Percentiles rank a stretch among this genome's conserved stretches.
These are phyloP conservation scores for Kodamaea arcana DNA, from an alignment of 1,139 yeast genomes.

Conservation along the genomic window DNA sequence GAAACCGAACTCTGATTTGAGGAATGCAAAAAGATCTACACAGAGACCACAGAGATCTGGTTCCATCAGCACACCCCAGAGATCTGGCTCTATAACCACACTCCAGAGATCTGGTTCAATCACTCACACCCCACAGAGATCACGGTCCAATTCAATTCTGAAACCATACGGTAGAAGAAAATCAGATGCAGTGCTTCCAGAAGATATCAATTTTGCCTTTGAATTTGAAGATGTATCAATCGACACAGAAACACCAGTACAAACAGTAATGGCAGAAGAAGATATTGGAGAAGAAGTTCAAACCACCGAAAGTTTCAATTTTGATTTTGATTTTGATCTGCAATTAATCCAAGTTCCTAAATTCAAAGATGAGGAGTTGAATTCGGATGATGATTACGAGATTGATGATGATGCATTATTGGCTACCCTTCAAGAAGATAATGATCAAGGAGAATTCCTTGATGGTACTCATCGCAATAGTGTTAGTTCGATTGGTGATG, in stretches of 20 bases:
- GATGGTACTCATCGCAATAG: slow-evolving; percentile 28
- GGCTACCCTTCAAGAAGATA: slow-evolving; percentile 65
- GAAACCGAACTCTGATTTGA: too few species aligned
- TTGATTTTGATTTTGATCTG: slow-evolving; percentile 37
- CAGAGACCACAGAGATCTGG: neutral
- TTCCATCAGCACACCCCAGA: neutral
- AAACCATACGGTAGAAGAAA: slow-evolving; percentile 34
- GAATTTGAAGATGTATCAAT: slow-evolving; percentile 41
- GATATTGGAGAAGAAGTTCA: slow-evolving; percentile 67
- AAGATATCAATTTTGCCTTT: slow-evolving; percentile 53
- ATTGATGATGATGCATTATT: slow-evolving; percentile 69
- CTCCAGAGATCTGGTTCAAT: slow-evolving; percentile 7
- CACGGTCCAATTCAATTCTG: slow-evolving; percentile 18
- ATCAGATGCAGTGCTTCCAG: slow-evolving; percentile 41
- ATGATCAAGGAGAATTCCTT: slow-evolving; percentile 46
- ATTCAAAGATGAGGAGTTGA: slow-evolving; percentile 48
- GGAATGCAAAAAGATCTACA: neutral
- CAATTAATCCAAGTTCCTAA: slow-evolving; percentile 46
- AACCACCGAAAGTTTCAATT: slow-evolving; percentile 12
- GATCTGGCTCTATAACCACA: slow-evolving; percentile 1
- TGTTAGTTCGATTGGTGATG: slow-evolving; percentile 50
- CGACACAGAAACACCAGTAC: neutral
- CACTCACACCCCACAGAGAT: too few species aligned
- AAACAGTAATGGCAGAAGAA: slow-evolving; percentile 33
- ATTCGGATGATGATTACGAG: slow-evolving; percentile 67